Evolutionary conservation across 2,329 filamentous ascomycete genomes (phyloP), one percentile per base, ranked within the genome.

Genomic region (Colletotrichum nymphaeae): DNA sequence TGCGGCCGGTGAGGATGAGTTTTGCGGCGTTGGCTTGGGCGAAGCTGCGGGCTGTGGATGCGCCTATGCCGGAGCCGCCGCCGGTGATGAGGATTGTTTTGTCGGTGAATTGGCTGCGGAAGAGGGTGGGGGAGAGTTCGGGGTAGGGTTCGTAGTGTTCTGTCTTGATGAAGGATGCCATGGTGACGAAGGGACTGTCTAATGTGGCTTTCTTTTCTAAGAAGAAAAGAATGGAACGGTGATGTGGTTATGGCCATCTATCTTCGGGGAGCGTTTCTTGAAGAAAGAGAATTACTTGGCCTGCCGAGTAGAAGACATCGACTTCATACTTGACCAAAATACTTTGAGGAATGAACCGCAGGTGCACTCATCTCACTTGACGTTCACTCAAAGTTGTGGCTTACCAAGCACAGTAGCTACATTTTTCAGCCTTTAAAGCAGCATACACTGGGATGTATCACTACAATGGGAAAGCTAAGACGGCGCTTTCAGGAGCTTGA

Each of bases 31-130:
- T 80, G 0, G 86, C 86, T 1, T 77, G 64, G 22, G 82, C 80
- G 74, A 87, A 94, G 60, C 91, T 84, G 59, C 87, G 86, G 4
- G 91, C 91, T n/a, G 93, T 88, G 1, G 90, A 89, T 67, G 90
- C 88, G 0, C 92, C 92, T 49, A 49, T 49, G 42, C 42, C 42
- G 19, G 42, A 49, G 19, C 19, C 42, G 19, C 7, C 42, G 7
- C 7, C 42, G 19, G 16, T 49, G 7, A 49, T 49, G 19, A 49
- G 19, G 1, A 49, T 8, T 49, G 8, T 49, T n/a, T n/a, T 11
- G 19, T n/a, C 4, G 7, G 42, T 11, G 8, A 49, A 49, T n/a
- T 49, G 37, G 14, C 1, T 42, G 3, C 1, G 37, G 5, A 42
- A 5, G 37, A 19, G 14, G 5, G 7, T 16, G 1, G 37, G 14